Evolutionary conservation across 441 rosid species (phyloP).

Genomic region (Euphorbia schlechtendalii): DNA sequence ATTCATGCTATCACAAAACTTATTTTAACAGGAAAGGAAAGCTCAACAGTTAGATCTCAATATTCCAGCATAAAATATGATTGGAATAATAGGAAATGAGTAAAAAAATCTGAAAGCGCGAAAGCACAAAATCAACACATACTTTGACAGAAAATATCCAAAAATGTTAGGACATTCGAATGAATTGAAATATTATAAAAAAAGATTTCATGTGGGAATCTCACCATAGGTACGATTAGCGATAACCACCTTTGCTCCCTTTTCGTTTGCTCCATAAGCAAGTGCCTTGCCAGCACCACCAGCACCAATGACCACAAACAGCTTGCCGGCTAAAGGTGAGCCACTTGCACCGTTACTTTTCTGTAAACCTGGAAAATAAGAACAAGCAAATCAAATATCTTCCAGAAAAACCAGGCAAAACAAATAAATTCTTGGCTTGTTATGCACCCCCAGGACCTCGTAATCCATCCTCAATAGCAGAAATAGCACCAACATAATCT

Average conservation of each 20-base stretch:
- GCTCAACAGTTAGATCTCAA: neutral
- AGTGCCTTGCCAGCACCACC: slow-evolving; percentile 68
- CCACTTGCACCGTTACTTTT: slow-evolving; percentile 21
- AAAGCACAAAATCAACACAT: neutral
- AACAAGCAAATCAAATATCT: neutral
- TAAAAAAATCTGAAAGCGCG: too few species aligned
- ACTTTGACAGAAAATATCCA: neutral
- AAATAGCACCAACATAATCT: slow-evolving; percentile 60
- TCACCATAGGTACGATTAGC: slow-evolving; percentile 58
- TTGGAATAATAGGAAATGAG: too few species aligned
- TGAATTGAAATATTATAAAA: neutral
- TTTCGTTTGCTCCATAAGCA: slow-evolving; percentile 54
- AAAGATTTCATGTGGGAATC: slow-evolving; percentile 11
- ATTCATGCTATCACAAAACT: too few species aligned
- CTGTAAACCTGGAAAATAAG: slow-evolving; percentile 18
- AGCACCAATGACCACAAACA: slow-evolving; percentile 56
- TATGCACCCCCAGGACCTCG: slow-evolving; percentile 30
- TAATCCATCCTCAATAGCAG: slow-evolving; percentile 62
- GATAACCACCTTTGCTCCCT: slow-evolving; percentile 51
- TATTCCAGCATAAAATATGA: neutral
- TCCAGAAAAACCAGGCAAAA: slow-evolving; percentile 7
- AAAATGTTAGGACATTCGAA: neutral
- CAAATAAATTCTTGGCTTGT: slow-evolving; percentile 1
- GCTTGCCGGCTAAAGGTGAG: slow-evolving; percentile 48
- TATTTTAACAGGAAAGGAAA: neutral